phyloP scores from a whole-genome alignment of 352 stramenopile genomes.

The Globisporangium canariense region DNA sequence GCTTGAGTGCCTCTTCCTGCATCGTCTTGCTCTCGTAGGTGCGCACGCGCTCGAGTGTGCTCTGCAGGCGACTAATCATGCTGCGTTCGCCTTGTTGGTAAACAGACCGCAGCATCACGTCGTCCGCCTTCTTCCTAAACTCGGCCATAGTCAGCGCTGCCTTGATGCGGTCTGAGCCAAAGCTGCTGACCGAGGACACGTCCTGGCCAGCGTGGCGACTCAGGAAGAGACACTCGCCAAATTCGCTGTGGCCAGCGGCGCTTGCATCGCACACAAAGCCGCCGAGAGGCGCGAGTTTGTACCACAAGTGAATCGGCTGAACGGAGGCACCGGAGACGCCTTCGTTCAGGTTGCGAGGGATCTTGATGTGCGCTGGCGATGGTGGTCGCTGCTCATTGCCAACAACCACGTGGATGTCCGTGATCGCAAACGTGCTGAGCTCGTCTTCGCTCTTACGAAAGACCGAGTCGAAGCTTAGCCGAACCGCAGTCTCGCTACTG shows the following conservation, averaged over 20 bases:
- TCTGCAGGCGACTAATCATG: conserved; percentile 45
- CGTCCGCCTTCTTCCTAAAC: conserved; percentile 26
- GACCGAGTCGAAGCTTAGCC: conserved; percentile 29
- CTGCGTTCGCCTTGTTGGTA: conserved; percentile 46
- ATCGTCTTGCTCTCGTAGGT: conserved; percentile 66
- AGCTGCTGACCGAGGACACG: conserved; percentile 12
- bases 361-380: conserved; percentile 42
- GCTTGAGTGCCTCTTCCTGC: conserved; percentile 61
- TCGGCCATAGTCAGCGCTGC: conserved; percentile 14
- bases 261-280: conserved; percentile 54
- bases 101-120: conserved; percentile 27
- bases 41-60: conserved; percentile 45
- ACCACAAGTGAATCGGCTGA: conserved; percentile 51
- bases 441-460: conserved; percentile 21
- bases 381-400: conserved; percentile 24
- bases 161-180: conserved; percentile 28
- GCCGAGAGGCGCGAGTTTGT: conserved; percentile 45
- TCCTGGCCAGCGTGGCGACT: conserved; percentile 27
- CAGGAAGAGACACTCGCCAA: conserved; percentile 71
- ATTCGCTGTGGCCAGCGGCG: conserved; percentile 37
- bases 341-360: conserved; percentile 56
- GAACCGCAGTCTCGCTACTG: conserved; percentile 23
- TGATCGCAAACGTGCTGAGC: conserved; percentile 47
- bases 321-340: conserved; percentile 18
- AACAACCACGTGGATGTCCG: conserved; percentile 47